Evolutionary conservation across 352 stramenopile genomes (phyloP).

Genomic region (Phytophthora multivora): DNA sequence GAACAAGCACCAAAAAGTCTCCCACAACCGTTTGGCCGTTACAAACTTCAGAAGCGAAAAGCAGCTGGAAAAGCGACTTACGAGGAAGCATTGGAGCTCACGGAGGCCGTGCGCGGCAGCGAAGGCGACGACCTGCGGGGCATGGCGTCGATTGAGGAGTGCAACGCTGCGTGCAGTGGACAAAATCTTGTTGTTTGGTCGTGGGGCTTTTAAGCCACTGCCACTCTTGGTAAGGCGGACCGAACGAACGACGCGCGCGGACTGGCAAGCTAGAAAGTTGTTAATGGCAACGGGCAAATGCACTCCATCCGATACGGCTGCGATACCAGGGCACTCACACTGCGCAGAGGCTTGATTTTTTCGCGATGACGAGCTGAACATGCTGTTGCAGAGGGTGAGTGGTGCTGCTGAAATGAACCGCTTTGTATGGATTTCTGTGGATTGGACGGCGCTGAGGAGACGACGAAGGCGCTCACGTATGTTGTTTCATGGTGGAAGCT

Average conservation of each 20-base stretch:
- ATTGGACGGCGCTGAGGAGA: background rate
- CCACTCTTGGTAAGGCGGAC: slow-evolving; percentile 14
- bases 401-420: background rate
- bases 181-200: slow-evolving; percentile 24
- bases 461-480: slow-evolving; percentile 11
- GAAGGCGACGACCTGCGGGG: slow-evolving; percentile 34
- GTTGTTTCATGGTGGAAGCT: slow-evolving; percentile 10
- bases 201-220: slow-evolving; percentile 15
- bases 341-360: slow-evolving; percentile 31
- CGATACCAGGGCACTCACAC: slow-evolving; percentile 24
- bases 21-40: slow-evolving; percentile 11
- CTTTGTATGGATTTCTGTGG: slow-evolving; percentile 7
- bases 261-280: slow-evolving; percentile 16
- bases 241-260: slow-evolving; percentile 13
- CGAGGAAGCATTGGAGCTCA: slow-evolving; percentile 27
- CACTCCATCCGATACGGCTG: slow-evolving; percentile 18
- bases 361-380: slow-evolving; percentile 18
- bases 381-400: slow-evolving; percentile 14
- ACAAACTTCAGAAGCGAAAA: slow-evolving; percentile 32
- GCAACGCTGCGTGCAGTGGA: slow-evolving; percentile 11
- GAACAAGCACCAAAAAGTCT: slow-evolving; percentile 13
- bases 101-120: slow-evolving; percentile 23
- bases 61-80: slow-evolving; percentile 19
- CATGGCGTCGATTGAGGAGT: slow-evolving; percentile 35
- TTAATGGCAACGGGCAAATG: slow-evolving; percentile 16